Evolutionary conservation across 139 green algal genomes (phyloP), one percentile per base, ranked within the genome.

Genomic region (Coelastrella sp.): DNA sequence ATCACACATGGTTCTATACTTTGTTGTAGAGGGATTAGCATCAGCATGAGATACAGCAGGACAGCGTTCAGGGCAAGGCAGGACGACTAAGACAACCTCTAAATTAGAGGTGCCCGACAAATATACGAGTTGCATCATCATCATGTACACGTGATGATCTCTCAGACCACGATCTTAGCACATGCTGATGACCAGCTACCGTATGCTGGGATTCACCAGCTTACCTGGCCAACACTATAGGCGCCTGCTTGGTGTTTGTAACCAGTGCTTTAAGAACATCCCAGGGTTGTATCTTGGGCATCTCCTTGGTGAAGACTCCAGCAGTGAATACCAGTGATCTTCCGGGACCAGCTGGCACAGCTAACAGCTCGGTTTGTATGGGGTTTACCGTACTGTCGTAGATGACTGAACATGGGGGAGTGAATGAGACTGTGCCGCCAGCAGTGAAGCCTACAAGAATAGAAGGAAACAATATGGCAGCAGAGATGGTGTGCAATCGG

Each of bases 271-370:
- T 77, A 64, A 87, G 32, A 20, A 87, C 23, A 10, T 87, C 82
- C 10, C 4, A 8, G 3, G 23, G 32, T 47, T 61, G 14, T 3
- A 87, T 71, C 60, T 73, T 87, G 5, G 82, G 60, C 7, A 71
- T 54, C 13, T 73, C 65, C 23, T 71, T 78, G 13, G 32, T 79
- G 82, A 19, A 58, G 5, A 87, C 60, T 0, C 80, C 80, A 58
- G 82, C 80, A 65, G 82, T 87, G 16, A 87, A 87, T 32, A 87
- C 82, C 47, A 87, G 32, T 20, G 82, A 23, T 22, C 58, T 71
- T 58, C 82, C 82, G 54, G 82, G 64, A 16, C 64, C 82, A 74
- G 65, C 56, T 11, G 82, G 82, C 64, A 87, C 82, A 6, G 82
- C 82, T 59, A 87, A 65, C 82, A 87, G 82, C 22, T 87, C 82